Evolutionary conservation across 192 early-diverging fungal species (phyloP), one percentile per base, ranked within the genome.

Genomic region (Entomortierella parvispora): DNA sequence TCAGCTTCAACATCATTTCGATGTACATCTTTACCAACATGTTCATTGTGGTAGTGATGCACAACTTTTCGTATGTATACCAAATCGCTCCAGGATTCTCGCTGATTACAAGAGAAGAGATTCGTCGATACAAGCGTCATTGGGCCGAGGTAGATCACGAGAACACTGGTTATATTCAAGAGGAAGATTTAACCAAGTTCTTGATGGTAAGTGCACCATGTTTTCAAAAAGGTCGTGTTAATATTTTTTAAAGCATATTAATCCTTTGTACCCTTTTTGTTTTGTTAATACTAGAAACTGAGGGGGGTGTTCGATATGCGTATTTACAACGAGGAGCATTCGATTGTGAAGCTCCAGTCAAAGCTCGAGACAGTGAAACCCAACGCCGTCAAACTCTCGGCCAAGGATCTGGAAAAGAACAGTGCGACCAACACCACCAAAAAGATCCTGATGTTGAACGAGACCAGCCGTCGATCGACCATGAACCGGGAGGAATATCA

Each of bases 1-100:
- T 87, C 9, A 62, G 81, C 0, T 89, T 86, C 79, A 89, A 88
- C 63, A 82, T 89, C 25, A 81, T 89, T n/a, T 89, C 88, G 28
- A 89, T 89, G 88, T 89, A 89, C 49, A 89, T 89, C 44, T 88
- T 89, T 43, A 84, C 81, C 0, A 82, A 82, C 67, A 86, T 89
- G 66, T 88, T 89, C 60, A 81, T 89, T 22, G 88, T 82, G 15
- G 85, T 89, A 25, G 88, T 89, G 37, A 67, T 81, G 33, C 86
- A 89, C 62, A 89, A 88, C 56, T 89, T 89, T 49, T 84, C 86
- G 7, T 89, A 89, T 53, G 82, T 84, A 5, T 86, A 89, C 55
- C 88, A 89, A 63, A 85, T 89, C 33, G 81, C 84, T 3, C 84
- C 85, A 5, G 78, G 83, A 26, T 89, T 87, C 54, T 87, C 87